Base-by-base conservation (phyloP, 1,284 basidiomycete species). In the Ceratobasidium sp. region DNA sequence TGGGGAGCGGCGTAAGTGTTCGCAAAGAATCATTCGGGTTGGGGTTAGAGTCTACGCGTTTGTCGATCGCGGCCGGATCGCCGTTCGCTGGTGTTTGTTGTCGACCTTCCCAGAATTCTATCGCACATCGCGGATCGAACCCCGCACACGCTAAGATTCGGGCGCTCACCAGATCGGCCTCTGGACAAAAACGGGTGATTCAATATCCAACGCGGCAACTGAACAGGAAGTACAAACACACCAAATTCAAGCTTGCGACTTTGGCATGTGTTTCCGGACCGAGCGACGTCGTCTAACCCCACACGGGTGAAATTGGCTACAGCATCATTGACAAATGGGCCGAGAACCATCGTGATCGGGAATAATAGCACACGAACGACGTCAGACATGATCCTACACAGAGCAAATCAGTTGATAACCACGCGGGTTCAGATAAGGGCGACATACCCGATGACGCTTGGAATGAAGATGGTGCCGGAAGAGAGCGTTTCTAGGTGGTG, bases 401-500 rank as follows among this genome's bases (percentile, higher is more conserved):
- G 21, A 23, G 32, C 3, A 14, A 36, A 23, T 32, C 10, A 14
- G 21, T 34, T 41, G n/a, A 9, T 32, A 32, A 28, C 23, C 9
- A 30, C 21, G 5, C 43, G 5, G 32, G 36, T 4, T 60, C 8
- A 39, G 36, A 12, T 1, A 28, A 12, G 12, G 5, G n/a, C 12
- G 23, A 55, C 62, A 41, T 53, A 67, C 62, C 92, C 92, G 32
- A 94, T 81, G 16, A 92, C 83, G 23, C 90, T 91, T 0, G 94
- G 94, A 71, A 93, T 85, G 53, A 96, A 86, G 73, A 96, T 89
- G 8, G 90, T 90, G 32, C 87, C 88, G 12, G 92, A 92, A 0
- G 92, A 93, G 10, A 96, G 82, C 2, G 93, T 92, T 80, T 97
- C 94, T 52, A 96, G 84, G 80, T 97, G 94, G 78, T 97, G 94